These are phyloP conservation scores for Penicillium bovifimosum DNA, from an alignment of 495 filamentous ascomycete genomes.

Conservation along the genomic window DNA sequence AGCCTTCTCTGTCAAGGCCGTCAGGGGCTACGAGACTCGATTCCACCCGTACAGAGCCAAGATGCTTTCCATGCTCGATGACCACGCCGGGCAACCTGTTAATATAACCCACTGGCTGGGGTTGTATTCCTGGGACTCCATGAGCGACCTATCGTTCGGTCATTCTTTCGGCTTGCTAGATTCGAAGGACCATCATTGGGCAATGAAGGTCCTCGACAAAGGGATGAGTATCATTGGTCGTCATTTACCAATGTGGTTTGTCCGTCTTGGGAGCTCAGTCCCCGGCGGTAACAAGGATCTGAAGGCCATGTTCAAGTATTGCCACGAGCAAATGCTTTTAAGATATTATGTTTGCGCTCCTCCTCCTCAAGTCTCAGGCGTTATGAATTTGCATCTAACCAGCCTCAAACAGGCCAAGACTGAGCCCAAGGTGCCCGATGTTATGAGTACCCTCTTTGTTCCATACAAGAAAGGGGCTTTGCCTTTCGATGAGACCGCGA, in stretches of 20 bases:
- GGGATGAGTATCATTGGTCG: slow-evolving; percentile 5
- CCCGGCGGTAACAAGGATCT: background rate
- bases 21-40: slow-evolving; percentile 25
- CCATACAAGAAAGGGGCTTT: slow-evolving; percentile 3
- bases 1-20: slow-evolving; percentile 22
- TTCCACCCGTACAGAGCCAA: slow-evolving; percentile 18
- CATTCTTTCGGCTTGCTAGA: slow-evolving; percentile 33
- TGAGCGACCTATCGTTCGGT: slow-evolving; percentile 39
- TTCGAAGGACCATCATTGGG: slow-evolving; percentile 15
- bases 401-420: slow-evolving; percentile 4
- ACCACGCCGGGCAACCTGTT: slow-evolving; percentile 15
- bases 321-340: background rate
- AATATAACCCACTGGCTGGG: slow-evolving; percentile 29
- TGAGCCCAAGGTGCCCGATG: slow-evolving; percentile 5
- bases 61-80: slow-evolving; percentile 11
- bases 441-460: background rate
- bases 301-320: background rate
- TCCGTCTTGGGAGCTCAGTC: background rate
- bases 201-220: slow-evolving; percentile 16
- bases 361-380: no score
- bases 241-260: slow-evolving; percentile 15
- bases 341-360: slow-evolving; percentile 8
- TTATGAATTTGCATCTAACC: background rate
- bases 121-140: slow-evolving; percentile 34
- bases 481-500: slow-evolving; percentile 9